Conservation (phyloP, 768 basidiomycete genomes). For the Gloeostereum incarnatum region DNA sequence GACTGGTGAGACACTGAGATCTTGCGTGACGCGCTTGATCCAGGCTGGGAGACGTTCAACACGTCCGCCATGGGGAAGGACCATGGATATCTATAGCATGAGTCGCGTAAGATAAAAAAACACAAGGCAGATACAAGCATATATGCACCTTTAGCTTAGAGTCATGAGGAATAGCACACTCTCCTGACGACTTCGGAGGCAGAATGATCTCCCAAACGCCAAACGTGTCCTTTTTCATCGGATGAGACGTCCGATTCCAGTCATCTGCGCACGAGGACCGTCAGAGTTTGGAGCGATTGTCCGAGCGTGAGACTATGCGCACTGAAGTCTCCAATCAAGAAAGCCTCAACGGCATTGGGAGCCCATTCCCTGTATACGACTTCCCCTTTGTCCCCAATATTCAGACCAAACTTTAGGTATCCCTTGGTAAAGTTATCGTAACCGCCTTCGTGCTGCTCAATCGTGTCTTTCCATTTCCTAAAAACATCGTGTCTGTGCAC, state of each 20-base stretch:
- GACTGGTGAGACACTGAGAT: slow-evolving; percentile 77
- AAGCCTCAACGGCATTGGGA: slow-evolving; percentile 76
- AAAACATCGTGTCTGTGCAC: slow-evolving; percentile 58
- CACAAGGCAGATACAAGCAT: background rate
- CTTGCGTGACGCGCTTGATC: slow-evolving; percentile 94
- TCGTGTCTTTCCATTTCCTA: slow-evolving; percentile 67
- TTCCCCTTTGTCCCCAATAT: slow-evolving; percentile 53
- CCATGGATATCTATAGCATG: slow-evolving; percentile 77
- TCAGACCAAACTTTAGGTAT: slow-evolving; percentile 74
- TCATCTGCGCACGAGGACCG: too few relatives aligned
- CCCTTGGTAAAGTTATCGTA: slow-evolving; percentile 73
- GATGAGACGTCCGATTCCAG: slow-evolving; percentile 82
- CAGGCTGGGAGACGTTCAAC: slow-evolving; percentile 92
- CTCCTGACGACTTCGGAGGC: slow-evolving; percentile 55
- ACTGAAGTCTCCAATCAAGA: slow-evolving; percentile 96
- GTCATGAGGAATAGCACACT: slow-evolving; percentile 86
- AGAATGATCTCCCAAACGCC: slow-evolving; percentile 87
- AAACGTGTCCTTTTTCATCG: slow-evolving; percentile 75
- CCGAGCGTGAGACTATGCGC: slow-evolving; percentile 21
- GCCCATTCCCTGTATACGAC: slow-evolving; percentile 95
- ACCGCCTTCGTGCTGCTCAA: slow-evolving; percentile 78
- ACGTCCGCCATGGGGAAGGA: slow-evolving; percentile 63
- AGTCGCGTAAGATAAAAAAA: slow-evolving; percentile 2
- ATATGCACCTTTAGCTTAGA: slow-evolving; percentile 80
- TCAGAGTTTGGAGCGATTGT: slow-evolving; percentile 2